phyloP scores from a whole-genome alignment of 495 filamentous ascomycete species.

The Apiosordaria backusii region DNA sequence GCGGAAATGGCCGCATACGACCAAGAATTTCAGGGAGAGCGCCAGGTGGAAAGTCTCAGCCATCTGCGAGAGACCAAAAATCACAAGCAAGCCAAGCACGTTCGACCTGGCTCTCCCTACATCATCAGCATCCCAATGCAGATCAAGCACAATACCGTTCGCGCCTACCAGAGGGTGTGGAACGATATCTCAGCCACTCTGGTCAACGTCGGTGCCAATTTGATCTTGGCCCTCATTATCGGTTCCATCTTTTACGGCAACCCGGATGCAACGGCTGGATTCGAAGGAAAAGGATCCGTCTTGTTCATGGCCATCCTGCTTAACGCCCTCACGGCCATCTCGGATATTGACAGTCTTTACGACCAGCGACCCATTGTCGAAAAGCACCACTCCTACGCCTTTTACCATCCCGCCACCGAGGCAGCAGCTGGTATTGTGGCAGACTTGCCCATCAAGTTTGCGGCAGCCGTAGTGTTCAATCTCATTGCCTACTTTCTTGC shows the following conservation, averaged over 20 bases:
- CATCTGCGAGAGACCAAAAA: constrained; percentile 30
- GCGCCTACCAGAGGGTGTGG: constrained; percentile 48
- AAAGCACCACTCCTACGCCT: constrained; percentile 63
- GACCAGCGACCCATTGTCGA: constrained; percentile 61
- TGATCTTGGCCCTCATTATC: constrained; percentile 46
- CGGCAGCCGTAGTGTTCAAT: constrained; percentile 49
- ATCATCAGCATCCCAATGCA: constrained; percentile 57
- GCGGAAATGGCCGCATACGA: constrained; percentile 62
- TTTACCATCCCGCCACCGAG: constrained; percentile 62
- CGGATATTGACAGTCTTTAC: constrained; percentile 61
- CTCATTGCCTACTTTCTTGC: constrained; percentile 58
- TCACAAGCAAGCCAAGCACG: constrained; percentile 37
- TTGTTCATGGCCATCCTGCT: constrained; percentile 58
- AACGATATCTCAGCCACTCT: constrained; percentile 33
- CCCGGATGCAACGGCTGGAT: constrained; percentile 38
- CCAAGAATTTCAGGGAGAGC: constrained; percentile 48
- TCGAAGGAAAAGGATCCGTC: constrained; percentile 55
- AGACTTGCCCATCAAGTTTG: constrained; percentile 57
- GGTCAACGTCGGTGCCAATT: constrained; percentile 27
- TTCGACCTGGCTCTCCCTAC: constrained; percentile 49
- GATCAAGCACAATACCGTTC: constrained; percentile 49
- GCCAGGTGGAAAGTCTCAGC: constrained; percentile 20
- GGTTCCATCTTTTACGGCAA: constrained; percentile 49
- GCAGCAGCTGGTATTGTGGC: constrained; percentile 55
- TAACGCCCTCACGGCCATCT: constrained; percentile 45